Conservation (phyloP, 139 green algal genomes). For the Yamagishiella unicocca region DNA sequence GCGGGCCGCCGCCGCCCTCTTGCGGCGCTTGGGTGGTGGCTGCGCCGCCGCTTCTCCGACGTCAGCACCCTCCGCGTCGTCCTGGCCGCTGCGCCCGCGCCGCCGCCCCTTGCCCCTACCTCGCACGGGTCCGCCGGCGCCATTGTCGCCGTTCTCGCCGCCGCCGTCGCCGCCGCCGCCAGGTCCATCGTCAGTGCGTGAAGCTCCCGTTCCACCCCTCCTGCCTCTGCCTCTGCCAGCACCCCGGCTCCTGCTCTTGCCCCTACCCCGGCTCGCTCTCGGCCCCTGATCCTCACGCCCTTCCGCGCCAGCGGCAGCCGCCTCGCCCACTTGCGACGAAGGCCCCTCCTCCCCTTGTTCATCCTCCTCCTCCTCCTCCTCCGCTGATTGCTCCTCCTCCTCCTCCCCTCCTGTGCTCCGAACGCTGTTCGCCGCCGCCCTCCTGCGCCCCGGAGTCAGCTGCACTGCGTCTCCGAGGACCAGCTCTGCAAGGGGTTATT, state of each 20-base stretch:
- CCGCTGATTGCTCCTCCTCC: background rate
- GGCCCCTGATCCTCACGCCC: no score
- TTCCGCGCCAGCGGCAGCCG: background rate
- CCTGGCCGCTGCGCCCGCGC: background rate
- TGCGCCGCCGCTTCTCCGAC: background rate
- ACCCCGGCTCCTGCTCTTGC: background rate
- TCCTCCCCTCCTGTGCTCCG: background rate
- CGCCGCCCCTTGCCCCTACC: background rate
- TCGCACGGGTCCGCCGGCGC: background rate
- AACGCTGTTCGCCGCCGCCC: background rate
- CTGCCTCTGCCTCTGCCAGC: background rate
- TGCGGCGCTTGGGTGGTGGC: background rate
- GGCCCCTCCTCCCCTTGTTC: background rate
- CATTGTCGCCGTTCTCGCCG: background rate
- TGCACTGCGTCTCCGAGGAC: background rate
- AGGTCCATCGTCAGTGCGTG: background rate
- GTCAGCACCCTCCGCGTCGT: background rate
- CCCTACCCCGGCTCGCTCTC: no score
- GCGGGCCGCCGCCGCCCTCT: background rate
- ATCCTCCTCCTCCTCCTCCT: background rate
- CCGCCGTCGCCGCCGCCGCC: background rate
- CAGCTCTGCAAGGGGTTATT: constrained; percentile 11
- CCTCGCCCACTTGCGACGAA: background rate
- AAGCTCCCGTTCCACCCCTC: background rate
- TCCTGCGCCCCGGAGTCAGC: background rate